phyloP scores from a whole-genome alignment of 176 grass and related monocot species.

The barley (Hordeum vulgare) region DNA sequence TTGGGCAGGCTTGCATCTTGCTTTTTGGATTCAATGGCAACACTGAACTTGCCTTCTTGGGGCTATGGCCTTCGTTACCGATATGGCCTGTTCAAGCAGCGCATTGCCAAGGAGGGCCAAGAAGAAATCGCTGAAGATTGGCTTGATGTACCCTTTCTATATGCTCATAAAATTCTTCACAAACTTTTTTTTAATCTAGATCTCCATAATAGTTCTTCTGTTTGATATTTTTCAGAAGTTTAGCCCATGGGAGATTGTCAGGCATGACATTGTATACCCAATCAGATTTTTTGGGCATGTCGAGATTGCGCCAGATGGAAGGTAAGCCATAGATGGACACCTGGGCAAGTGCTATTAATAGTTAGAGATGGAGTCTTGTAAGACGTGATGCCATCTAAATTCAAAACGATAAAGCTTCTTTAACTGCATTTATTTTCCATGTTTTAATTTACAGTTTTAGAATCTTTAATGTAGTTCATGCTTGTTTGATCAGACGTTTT shows the following conservation, averaged over 20 bases:
- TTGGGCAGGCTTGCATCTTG: constrained; percentile 97
- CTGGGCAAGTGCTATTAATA: constrained; percentile 12
- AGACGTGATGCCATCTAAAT: background rate
- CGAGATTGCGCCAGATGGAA: constrained; percentile 70
- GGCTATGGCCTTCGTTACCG: constrained; percentile 94
- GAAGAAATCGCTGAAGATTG: constrained; percentile 96
- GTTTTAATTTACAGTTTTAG: background rate
- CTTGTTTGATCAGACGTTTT: background rate
- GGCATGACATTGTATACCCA: constrained; percentile 86
- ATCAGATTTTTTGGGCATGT: constrained; percentile 90
- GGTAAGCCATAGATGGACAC: constrained; percentile 47
- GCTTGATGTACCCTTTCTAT: constrained; percentile 64
- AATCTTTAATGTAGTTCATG: background rate
- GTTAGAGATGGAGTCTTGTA: background rate
- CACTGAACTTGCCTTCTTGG: constrained; percentile 93
- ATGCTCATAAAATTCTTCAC: constrained; percentile 9
- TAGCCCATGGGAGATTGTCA: constrained; percentile 94
- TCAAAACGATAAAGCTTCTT: background rate
- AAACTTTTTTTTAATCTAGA: background rate
- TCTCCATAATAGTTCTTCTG: constrained; percentile 6
- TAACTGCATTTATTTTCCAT: constrained; percentile 1
- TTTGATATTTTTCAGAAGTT: constrained; percentile 68
- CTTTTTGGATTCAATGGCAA: constrained; percentile 99
- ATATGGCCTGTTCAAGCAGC: constrained; percentile 92
- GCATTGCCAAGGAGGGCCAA: constrained; percentile 69